These are phyloP conservation scores for Agaricus subrufescens DNA, from an alignment of 768 basidiomycete species.

Conservation along the genomic window DNA sequence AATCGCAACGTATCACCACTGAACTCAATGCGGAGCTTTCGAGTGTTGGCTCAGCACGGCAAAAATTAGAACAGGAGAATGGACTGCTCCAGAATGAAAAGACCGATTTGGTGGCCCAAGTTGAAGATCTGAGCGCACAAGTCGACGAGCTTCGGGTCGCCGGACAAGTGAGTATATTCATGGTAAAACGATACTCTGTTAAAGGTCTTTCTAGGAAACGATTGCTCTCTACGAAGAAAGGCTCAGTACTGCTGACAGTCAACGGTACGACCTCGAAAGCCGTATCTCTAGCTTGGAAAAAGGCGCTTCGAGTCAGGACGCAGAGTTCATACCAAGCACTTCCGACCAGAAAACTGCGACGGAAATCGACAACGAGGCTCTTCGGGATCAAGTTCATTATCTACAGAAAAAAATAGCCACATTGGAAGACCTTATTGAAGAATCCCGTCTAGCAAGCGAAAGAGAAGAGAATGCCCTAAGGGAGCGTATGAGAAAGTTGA, in stretches of 20 bases:
- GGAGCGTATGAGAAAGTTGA: constrained; percentile 60
- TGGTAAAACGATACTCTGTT: neutral
- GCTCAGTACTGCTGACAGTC: constrained; percentile 61
- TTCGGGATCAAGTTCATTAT: constrained; percentile 87
- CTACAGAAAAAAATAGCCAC: constrained; percentile 69
- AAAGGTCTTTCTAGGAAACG: constrained; percentile 59
- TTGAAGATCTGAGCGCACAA: constrained; percentile 57
- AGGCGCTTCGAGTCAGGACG: constrained; percentile 16
- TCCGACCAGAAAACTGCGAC: constrained; percentile 57
- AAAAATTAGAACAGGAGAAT: constrained; percentile 45
- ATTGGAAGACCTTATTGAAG: constrained; percentile 85
- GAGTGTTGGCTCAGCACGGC: constrained; percentile 35
- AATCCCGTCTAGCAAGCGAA: constrained; percentile 64
- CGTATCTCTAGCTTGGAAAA: constrained; percentile 55
- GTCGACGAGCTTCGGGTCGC: constrained; percentile 85
- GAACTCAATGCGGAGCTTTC: constrained; percentile 29
- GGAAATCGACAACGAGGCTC: constrained; percentile 92
- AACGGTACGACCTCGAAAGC: constrained; percentile 76
- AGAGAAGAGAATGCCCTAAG: constrained; percentile 63
- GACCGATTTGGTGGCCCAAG: constrained; percentile 55
- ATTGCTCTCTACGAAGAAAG: constrained; percentile 94
- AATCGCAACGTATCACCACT: constrained; percentile 14
- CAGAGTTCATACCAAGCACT: constrained; percentile 22
- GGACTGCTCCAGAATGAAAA: constrained; percentile 46
- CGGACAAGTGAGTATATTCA: constrained; percentile 60